These are phyloP conservation scores for Discostella pseudostelligera DNA, from an alignment of 108 stramenopile species.

Conservation along the genomic window DNA sequence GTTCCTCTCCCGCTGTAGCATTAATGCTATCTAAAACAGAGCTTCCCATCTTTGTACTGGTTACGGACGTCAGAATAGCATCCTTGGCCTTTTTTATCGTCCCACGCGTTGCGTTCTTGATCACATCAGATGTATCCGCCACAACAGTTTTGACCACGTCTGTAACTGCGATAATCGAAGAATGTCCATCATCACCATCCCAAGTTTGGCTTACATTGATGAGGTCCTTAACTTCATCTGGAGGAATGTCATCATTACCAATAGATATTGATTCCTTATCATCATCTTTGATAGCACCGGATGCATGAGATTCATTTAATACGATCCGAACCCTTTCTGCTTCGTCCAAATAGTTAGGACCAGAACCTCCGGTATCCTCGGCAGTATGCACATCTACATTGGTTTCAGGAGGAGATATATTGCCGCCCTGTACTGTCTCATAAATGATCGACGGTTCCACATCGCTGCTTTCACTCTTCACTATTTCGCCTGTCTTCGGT, in stretches of 20 bases:
- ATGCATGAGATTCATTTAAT: background rate
- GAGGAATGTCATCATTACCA: background rate
- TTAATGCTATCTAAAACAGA: background rate
- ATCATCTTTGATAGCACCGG: too few species aligned
- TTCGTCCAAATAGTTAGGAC: background rate
- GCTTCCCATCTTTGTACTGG: background rate
- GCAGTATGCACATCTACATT: background rate
- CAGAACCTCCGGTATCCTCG: background rate
- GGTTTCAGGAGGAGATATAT: conserved; percentile 1
- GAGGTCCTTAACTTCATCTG: background rate
- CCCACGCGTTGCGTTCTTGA: conserved; percentile 1
- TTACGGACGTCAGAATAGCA: background rate
- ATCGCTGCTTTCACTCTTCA: background rate
- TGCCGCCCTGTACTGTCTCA: background rate
- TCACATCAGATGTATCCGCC: conserved; percentile 29
- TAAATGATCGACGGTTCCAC: too few species aligned
- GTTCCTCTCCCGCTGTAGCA: background rate
- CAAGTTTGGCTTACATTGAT: background rate
- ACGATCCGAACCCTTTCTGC: background rate
- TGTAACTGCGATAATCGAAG: conserved; percentile 7
- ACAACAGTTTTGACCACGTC: conserved; percentile 28
- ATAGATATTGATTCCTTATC: too few species aligned
- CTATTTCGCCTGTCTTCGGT: background rate
- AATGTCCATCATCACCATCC: background rate
- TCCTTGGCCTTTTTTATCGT: background rate